Base-by-base conservation (phyloP, 163 green algal species). In the Prototheca stagnorum region DNA sequence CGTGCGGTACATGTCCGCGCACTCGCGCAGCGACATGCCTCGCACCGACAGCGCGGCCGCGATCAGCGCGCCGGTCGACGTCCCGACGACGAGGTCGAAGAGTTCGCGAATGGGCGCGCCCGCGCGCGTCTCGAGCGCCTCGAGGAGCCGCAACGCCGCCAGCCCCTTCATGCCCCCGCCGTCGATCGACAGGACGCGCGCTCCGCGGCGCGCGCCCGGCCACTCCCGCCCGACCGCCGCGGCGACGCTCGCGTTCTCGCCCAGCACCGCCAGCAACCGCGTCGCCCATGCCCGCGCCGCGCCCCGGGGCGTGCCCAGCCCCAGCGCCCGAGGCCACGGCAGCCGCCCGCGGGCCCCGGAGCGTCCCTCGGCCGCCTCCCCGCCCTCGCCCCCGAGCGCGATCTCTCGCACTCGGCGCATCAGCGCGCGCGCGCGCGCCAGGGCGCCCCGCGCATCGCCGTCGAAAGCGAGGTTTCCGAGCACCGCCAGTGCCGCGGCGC, bases 41-140 rank as follows among this genome's bases (percentile, higher is more conserved):
- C 84, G 65, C 2, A 95, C 40, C 5, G 67, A 77, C 26, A 91
- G 47, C 2, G 73, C 75, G 19, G 79, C 68, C 6, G 82, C 82
- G 26, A 93, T 57, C 54, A 95, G 81, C 6, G 68, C 82, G 4
- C 83, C 81, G 1, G 86, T 95, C 36, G 70, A 86, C 24, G 87
- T 97, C 36, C 87, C 86, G 16, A 62, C 59, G 19, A 97, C 75
- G 3, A 97, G 64, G 65, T 97, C 87, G 62, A 95, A 97, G 51
- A 93, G 52, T 36, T 81, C 68, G 42, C 74, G 66, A 11, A 95
- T 75, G 15, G 52, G 64, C 22, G 51, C 56, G 8, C 77, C 80
- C 5, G 75, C 74, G 39, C 70, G 62, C 17, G 39, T 21, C 65
- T 92, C 75, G 36, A 93, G 50, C 47, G 75, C 46, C 11, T 61